These are phyloP conservation scores for rapeseed (Brassica napus) DNA, from an alignment of 345 rosid species.

Conservation along the genomic window Da-Ae NC_063435.1:2307501-2308000, in stretches of 20 bases:
- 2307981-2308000: neutral
- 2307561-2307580: conserved; percentile 74
- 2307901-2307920: conserved; percentile 72
- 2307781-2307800: conserved; percentile 91
- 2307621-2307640: neutral
- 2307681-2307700: conserved; percentile 24
- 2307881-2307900: conserved; percentile 84
- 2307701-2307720: conserved; percentile 82
- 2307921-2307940: conserved; percentile 62
- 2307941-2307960: conserved; percentile 66
- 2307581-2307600: conserved; percentile 76
- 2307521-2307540: conserved; percentile 93
- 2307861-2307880: conserved; percentile 59
- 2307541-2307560: conserved; percentile 69
- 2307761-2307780: conserved; percentile 89
- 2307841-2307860: neutral
- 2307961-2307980: conserved; percentile 15
- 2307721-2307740: conserved; percentile 82
- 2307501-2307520: conserved; percentile 17
- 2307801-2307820: conserved; percentile 17
- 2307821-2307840: neutral
- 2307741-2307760: conserved; percentile 80
- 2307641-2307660: conserved; percentile 1
- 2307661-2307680: conserved; percentile 4
- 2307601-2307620: conserved; percentile 66